Conservation (phyloP, 257 asterid species). For the Euphrasia confusa region DNA sequence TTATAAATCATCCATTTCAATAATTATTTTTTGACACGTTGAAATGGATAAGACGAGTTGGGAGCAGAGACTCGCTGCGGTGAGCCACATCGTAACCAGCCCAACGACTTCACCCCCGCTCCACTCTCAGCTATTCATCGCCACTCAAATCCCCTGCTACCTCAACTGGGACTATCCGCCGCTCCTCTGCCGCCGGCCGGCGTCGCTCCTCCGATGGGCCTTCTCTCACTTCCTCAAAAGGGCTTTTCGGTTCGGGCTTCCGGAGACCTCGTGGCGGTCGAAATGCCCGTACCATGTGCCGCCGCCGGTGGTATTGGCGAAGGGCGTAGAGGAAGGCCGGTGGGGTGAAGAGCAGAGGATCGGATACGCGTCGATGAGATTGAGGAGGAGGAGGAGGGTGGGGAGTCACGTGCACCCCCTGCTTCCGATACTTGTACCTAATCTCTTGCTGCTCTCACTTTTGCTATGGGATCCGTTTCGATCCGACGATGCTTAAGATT, state of each 20-base stretch:
- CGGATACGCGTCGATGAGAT: constrained; percentile 45
- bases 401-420: constrained; percentile 45
- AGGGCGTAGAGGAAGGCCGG: constrained; percentile 68
- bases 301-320: constrained; percentile 57
- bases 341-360: constrained; percentile 71
- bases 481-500: background rate
- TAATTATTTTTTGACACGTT: background rate
- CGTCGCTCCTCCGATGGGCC: constrained; percentile 47
- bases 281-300: constrained; percentile 76
- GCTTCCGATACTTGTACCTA: constrained; percentile 60
- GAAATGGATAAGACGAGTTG: constrained; percentile 64
- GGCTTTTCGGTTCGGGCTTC: constrained; percentile 45
- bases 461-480: constrained; percentile 24
- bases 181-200: constrained; percentile 55
- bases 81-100: constrained; percentile 65
- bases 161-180: constrained; percentile 96
- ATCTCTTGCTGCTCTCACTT: constrained; percentile 45
- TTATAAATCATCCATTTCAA: no score
- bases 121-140: constrained; percentile 64
- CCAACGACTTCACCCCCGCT: constrained; percentile 70
- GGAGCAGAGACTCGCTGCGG: constrained; percentile 58
- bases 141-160: constrained; percentile 78
- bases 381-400: constrained; percentile 37
- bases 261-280: constrained; percentile 80
- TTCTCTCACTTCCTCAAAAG: constrained; percentile 43